Evolutionary conservation across 805 yeast genomes (phyloP).

Genomic region (Cyberlindnera maclurae): DNA sequence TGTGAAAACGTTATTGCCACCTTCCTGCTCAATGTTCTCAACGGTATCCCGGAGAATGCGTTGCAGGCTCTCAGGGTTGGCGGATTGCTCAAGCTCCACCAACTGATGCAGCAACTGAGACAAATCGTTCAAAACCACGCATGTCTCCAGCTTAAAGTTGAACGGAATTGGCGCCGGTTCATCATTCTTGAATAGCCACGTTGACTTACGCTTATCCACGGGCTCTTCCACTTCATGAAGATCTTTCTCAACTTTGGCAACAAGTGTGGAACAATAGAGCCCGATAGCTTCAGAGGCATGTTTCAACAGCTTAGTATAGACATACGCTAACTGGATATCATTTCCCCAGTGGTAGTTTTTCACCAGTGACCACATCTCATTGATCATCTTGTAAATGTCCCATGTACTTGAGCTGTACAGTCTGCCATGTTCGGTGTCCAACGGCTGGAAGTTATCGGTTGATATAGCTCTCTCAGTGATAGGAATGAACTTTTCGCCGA

Average conservation of each 20-base stretch:
- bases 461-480: conserved; percentile 50
- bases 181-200: conserved; percentile 37
- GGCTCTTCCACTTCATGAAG: conserved; percentile 22
- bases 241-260: conserved; percentile 35
- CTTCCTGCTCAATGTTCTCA: conserved; percentile 6
- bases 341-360: conserved; percentile 59
- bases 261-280: conserved; percentile 35
- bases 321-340: conserved; percentile 51
- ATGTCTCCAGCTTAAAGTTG: conserved; percentile 52
- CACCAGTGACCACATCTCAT: conserved; percentile 51
- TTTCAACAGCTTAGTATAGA: conserved; percentile 54
- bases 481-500: conserved; percentile 37
- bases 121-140: conserved; percentile 71
- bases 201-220: conserved; percentile 24
- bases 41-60: conserved; percentile 22
- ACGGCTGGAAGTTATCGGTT: conserved; percentile 50
- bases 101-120: conserved; percentile 42
- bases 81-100: conserved; percentile 43
- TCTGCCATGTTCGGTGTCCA: conserved; percentile 36
- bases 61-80: conserved; percentile 50
- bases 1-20: conserved; percentile 50
- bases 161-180: conserved; percentile 42
- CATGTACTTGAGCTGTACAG: conserved; percentile 53
- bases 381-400: conserved; percentile 60
- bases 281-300: conserved; percentile 56